A percentile compares a stretch with the other conserved stretches of the same genome.
These are phyloP conservation scores for Arabis hirsuta DNA, from an alignment of 345 rosid genomes.

Conservation along the genomic window DNA sequence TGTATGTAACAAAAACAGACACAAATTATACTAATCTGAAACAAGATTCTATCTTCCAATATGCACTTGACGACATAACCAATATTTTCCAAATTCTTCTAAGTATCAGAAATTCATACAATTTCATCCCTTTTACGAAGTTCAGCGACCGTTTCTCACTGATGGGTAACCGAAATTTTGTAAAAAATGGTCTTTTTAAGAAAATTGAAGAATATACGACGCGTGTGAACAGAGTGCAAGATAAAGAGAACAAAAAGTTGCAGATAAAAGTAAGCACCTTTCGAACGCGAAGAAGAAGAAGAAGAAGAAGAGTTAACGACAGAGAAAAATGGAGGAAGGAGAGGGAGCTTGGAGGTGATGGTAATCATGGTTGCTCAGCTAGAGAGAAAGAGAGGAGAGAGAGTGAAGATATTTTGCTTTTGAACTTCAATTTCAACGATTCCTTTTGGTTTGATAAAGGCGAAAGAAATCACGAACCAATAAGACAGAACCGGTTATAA, in stretches of 20 bases:
- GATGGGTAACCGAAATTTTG: not conserved
- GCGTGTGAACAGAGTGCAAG: slow-evolving; percentile 3
- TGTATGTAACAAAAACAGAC: not conserved
- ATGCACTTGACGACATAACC: not conserved
- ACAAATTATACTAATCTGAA: not conserved
- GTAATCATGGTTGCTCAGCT: slow-evolving; percentile 46
- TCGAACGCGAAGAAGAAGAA: slow-evolving; percentile 50
- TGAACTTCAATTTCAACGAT: slow-evolving; percentile 26
- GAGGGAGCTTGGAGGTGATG: slow-evolving; percentile 46
- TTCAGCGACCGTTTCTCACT: slow-evolving; percentile 5
- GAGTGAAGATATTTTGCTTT: slow-evolving; percentile 29
- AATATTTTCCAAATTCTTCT: not conserved
- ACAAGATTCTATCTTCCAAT: slow-evolving; percentile 1
- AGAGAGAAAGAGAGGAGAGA: slow-evolving; percentile 9
- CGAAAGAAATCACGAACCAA: slow-evolving; percentile 5
- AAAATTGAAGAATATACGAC: slow-evolving; percentile 19
- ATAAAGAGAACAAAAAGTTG: slow-evolving; percentile 3
- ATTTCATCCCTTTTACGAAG: not conserved
- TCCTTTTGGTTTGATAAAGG: not conserved
- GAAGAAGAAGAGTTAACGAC: slow-evolving; percentile 49
- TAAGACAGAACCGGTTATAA: slow-evolving; percentile 9
- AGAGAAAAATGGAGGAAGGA: slow-evolving; percentile 40
- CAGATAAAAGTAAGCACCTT: slow-evolving; percentile 47
- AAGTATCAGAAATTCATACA: slow-evolving; percentile 1
- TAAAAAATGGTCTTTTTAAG: slow-evolving; percentile 16